Evolutionary conservation across 306 rosid genomes (phyloP).

Genomic region (Rosa multiflora): DNA sequence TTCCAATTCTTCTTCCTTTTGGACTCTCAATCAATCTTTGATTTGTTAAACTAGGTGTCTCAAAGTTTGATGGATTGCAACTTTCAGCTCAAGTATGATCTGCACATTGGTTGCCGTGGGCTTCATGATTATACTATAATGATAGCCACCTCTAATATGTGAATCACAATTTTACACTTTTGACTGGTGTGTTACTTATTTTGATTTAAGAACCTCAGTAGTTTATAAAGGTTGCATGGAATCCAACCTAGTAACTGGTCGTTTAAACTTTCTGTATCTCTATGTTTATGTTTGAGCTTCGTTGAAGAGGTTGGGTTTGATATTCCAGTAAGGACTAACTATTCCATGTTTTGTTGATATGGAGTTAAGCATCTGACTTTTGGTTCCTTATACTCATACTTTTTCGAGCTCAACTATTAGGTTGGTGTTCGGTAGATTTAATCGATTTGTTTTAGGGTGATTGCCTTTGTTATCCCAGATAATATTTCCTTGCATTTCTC

Average conservation of each 20-base stretch:
- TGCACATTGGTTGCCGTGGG: not conserved
- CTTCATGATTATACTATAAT: not conserved
- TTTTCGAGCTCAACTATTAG: not conserved
- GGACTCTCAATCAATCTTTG: not conserved
- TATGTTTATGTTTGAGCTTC: not conserved
- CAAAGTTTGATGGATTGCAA: not conserved
- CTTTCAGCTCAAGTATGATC: constrained; percentile 1
- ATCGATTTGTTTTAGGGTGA: not conserved
- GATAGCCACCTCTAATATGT: not conserved
- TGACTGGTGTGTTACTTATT: not conserved
- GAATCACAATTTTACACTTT: not conserved
- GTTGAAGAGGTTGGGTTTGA: not conserved
- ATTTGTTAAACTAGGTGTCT: not conserved
- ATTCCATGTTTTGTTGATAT: not conserved
- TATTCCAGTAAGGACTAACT: not conserved
- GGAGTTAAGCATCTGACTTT: not conserved
- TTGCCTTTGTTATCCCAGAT: constrained; percentile 44
- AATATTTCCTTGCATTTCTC: constrained; percentile 36
- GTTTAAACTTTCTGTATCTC: not conserved
- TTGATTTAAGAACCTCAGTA: not conserved
- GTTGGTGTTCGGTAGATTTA: constrained; percentile 21
- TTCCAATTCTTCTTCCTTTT: not conserved
- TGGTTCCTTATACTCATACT: not conserved
- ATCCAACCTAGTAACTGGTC: not conserved
- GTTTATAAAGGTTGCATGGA: not conserved